These are phyloP conservation scores for Eimeria brunetti DNA, from an alignment of 169 alveolate genomes.

Conservation along the genomic window DNA sequence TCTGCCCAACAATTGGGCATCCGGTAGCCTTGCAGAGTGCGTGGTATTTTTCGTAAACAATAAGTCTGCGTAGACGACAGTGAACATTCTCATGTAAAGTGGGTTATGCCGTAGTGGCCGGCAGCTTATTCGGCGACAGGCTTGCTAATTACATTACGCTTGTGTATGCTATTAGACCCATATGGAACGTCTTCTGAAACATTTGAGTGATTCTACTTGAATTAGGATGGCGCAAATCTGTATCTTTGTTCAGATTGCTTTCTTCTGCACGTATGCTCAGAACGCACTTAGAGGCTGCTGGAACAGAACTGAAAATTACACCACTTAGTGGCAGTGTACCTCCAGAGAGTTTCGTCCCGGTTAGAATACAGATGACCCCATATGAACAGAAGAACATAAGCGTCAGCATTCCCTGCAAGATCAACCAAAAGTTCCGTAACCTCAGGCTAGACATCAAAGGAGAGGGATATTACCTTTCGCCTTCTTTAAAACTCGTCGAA, in stretches of 20 bases:
- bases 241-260: neutral
- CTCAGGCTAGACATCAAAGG: constrained; percentile 95
- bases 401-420: constrained; percentile 92
- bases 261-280: constrained; percentile 76
- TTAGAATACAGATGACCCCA: constrained; percentile 87
- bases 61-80: neutral
- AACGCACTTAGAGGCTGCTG: constrained; percentile 20
- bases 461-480: constrained; percentile 91
- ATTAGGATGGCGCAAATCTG: neutral
- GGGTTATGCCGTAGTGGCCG: neutral
- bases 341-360: constrained; percentile 24
- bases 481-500: constrained; percentile 84
- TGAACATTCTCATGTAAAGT: neutral
- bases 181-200: neutral
- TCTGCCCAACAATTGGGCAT: neutral
- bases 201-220: neutral
- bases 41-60: neutral
- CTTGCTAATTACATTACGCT: neutral
- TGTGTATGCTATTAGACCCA: neutral
- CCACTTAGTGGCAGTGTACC: constrained; percentile 49
- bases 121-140: neutral
- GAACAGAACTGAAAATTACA: constrained; percentile 31
- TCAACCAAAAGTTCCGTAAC: constrained; percentile 93
- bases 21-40: neutral
- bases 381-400: constrained; percentile 91